Evolutionary conservation across 2,329 filamentous ascomycete genomes (phyloP), one percentile per base, ranked within the genome.

Genomic region (Blastomyces parvus): DNA sequence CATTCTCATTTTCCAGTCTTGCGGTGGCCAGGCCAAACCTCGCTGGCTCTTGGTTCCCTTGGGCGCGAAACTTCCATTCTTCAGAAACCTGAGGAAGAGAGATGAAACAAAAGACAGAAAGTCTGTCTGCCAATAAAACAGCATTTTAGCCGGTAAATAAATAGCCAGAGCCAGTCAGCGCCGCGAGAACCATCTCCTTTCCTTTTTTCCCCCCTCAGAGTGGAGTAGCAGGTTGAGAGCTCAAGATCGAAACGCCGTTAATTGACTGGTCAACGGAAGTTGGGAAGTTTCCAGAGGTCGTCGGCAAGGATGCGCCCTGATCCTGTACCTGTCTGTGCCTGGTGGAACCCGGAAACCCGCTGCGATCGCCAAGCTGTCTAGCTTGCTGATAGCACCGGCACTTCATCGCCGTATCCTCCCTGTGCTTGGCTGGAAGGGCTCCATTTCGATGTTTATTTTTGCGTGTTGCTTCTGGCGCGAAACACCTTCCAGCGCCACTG

Each of bases 231-330:
- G 38, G 27, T 22, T 48, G 58, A 22, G 7, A 36, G 40, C 9
- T 48, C 38, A n/a, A 48, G 58, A 22, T 59, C 22, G 58, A 59
- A 59, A 59, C 58, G 58, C 58, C 27, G 58, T n/a, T 36, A 9
- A 33, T 22, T 27, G 40, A 59, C 58, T 59, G 58, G 58, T 22
- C 42, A 48, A 22, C 36, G 14, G 58, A 14, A 36, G 7, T 25
- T 48, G 30, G 6, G 58, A 14, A 59, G 25, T 25, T 48, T 27
- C 40, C 46, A 17, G 58, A 46, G 38, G 33, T 44, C 2, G 25
- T 59, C 42, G 25, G 22, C 25, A 59, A 59, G 27, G 38, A 59
- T 44, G 56, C 56, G 56, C 56, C 56, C 13, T 3, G 56, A 44
- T 33, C 33, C 33, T 33, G 33, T 33, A 7, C 33, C 33, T 33